These are phyloP conservation scores for Lasiosphaeris hirsuta DNA, from an alignment of 495 filamentous ascomycete species.

Conservation along the genomic window DNA sequence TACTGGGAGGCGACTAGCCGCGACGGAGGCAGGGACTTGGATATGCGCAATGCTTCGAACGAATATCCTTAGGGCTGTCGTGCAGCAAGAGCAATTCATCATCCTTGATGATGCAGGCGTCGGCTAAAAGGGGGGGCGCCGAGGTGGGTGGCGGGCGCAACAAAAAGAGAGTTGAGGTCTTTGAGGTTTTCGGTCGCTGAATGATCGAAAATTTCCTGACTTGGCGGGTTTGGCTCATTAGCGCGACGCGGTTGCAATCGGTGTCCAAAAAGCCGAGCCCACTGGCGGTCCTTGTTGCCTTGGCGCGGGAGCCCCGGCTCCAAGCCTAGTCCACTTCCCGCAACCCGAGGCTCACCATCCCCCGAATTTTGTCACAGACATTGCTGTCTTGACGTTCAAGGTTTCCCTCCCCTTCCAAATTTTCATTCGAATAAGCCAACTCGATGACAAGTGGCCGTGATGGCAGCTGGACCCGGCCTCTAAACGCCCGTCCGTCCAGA, in stretches of 20 bases:
- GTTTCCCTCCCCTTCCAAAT: too few relatives aligned
- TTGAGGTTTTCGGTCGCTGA: neutral
- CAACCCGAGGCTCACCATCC: too few relatives aligned
- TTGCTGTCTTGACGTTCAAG: too few relatives aligned
- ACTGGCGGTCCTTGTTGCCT: neutral
- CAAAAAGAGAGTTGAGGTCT: neutral
- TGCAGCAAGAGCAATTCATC: constrained; percentile 50
- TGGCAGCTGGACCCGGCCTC: too few relatives aligned
- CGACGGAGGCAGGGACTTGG: constrained; percentile 26
- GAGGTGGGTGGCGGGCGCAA: neutral
- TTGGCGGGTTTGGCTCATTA: too few relatives aligned
- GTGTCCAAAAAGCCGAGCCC: neutral
- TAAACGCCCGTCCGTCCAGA: too few relatives aligned
- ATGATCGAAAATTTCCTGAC: neutral
- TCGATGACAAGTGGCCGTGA: too few relatives aligned
- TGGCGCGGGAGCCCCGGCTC: too few relatives aligned
- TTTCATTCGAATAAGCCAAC: too few relatives aligned
- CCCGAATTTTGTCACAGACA: too few relatives aligned
- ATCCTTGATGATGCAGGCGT: neutral
- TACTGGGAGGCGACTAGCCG: constrained; percentile 10
- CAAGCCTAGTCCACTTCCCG: too few relatives aligned
- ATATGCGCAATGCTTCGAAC: constrained; percentile 46
- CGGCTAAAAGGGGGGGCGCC: neutral
- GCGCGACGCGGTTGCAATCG: neutral
- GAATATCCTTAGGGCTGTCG: constrained; percentile 45